phyloP scores from a whole-genome alignment of 768 basidiomycete species.

The Panaeolus papilionaceus region DNA sequence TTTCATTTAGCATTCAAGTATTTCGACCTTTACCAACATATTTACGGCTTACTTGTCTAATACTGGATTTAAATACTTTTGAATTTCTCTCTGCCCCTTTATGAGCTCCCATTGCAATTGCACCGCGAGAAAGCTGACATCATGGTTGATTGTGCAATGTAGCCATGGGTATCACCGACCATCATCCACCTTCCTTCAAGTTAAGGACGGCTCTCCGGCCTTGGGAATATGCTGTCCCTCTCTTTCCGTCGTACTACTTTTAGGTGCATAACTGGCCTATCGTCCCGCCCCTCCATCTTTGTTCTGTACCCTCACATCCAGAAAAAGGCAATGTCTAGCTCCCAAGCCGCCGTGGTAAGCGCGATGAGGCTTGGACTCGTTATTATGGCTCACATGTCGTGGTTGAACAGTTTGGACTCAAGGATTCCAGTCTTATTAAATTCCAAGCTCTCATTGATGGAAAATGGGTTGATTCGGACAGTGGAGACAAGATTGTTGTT shows the following conservation, averaged over 20 bases:
- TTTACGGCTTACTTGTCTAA: neutral
- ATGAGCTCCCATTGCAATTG: neutral
- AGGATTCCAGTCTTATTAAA: slow-evolving; percentile 77
- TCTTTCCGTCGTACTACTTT: slow-evolving; percentile 3
- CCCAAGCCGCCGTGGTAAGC: slow-evolving; percentile 46
- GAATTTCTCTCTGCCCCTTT: neutral
- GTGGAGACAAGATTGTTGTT: slow-evolving; percentile 74
- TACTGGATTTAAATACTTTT: neutral
- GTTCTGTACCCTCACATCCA: slow-evolving; percentile 11
- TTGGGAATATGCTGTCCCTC: slow-evolving; percentile 15
- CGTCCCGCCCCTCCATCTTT: slow-evolving; percentile 12
- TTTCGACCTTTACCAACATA: neutral
- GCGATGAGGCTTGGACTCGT: neutral
- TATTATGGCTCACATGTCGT: slow-evolving; percentile 10
- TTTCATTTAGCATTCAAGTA: neutral
- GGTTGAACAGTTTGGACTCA: slow-evolving; percentile 66
- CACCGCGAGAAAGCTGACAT: slow-evolving; percentile 13
- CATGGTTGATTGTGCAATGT: neutral
- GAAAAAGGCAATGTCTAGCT: slow-evolving; percentile 56
- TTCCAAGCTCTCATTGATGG: slow-evolving; percentile 84
- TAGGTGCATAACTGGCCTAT: slow-evolving; percentile 13
- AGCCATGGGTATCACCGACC: slow-evolving; percentile 6
- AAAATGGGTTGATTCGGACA: slow-evolving; percentile 84
- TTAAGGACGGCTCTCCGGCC: slow-evolving; percentile 12
- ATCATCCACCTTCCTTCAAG: neutral